A percentile compares a stretch with the other conserved stretches of the same genome.
Conservation (phyloP, 1,284 basidiomycete species). For the Irpex lacteus region DNA sequence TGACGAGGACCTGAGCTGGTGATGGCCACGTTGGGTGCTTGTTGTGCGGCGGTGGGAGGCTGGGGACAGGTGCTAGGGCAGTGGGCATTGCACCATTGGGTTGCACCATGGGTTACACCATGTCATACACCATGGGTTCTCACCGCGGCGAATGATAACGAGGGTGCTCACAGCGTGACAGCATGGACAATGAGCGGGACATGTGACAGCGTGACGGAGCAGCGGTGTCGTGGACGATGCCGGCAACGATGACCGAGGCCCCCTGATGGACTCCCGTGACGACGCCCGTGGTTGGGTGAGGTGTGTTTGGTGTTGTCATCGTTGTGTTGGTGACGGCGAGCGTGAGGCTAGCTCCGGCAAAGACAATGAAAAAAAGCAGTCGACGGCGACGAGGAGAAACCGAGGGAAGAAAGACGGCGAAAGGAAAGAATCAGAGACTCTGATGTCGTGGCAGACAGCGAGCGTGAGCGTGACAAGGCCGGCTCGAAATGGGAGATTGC, state of each 20-base stretch:
- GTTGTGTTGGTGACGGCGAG: background rate
- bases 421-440: background rate
- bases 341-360: background rate
- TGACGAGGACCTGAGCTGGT: background rate
- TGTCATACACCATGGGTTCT: background rate
- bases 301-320: background rate
- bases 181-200: constrained; percentile 14
- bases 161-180: constrained; percentile 6
- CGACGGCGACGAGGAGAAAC: constrained; percentile 4
- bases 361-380: no score
- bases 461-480: constrained; percentile 13
- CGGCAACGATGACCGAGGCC: constrained; percentile 17
- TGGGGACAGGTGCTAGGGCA: background rate
- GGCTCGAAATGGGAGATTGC: constrained; percentile 12
- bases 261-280: constrained; percentile 1
- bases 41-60: background rate
- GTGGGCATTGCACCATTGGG: background rate
- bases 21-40: background rate
- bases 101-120: background rate
- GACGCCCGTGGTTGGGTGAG: background rate
- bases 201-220: constrained; percentile 12
- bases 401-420: constrained; percentile 12
- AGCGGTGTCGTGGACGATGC: constrained; percentile 14
- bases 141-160: constrained; percentile 6
- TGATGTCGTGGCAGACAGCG: background rate